Percentiles rank a stretch among this genome's conserved stretches.
These are phyloP conservation scores for Termitomyces sp. DNA, from an alignment of 768 basidiomycete species.

Conservation along the genomic window DNA sequence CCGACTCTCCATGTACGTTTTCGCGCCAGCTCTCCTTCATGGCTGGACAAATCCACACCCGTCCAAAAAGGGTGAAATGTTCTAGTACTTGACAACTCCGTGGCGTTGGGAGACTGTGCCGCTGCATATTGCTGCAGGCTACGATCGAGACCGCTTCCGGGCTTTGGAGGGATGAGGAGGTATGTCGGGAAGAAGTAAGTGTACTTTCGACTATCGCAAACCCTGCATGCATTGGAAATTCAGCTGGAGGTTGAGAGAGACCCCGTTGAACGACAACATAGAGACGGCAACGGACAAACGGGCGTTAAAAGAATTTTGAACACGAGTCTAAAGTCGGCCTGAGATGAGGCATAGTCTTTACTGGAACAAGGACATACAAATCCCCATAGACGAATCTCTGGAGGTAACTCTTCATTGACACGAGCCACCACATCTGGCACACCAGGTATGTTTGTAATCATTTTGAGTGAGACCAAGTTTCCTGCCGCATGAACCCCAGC, in stretches of 20 bases:
- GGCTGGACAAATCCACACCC: conserved; percentile 32
- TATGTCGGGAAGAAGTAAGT: conserved; percentile 97
- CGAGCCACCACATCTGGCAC: conserved; percentile 64
- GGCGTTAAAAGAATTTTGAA: conserved; percentile 81
- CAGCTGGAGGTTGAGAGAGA: conserved; percentile 5
- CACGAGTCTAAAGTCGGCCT: conserved; percentile 44
- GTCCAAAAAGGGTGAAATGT: conserved; percentile 63
- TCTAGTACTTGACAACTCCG: conserved; percentile 7
- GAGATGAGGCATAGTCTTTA: not conserved
- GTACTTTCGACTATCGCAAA: conserved; percentile 95
- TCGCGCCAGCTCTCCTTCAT: conserved; percentile 57
- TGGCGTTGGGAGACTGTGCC: conserved; percentile 20
- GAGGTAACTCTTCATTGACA: conserved; percentile 86
- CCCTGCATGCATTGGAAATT: conserved; percentile 36
- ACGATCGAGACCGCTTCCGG: conserved; percentile 58
- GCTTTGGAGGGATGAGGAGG: conserved; percentile 86
- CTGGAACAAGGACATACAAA: conserved; percentile 45
- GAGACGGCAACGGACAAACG: conserved; percentile 46
- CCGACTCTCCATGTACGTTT: conserved; percentile 72
- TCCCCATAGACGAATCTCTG: conserved; percentile 91
- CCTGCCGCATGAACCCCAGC: conserved; percentile 97
- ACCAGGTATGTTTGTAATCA: conserved; percentile 76
- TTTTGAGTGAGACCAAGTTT: conserved; percentile 88
- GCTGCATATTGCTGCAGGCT: conserved; percentile 32
- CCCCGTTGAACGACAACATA: not conserved